phyloP scores from a whole-genome alignment of 2,329 filamentous ascomycete genomes.

The Aspergillus latus region DNA sequence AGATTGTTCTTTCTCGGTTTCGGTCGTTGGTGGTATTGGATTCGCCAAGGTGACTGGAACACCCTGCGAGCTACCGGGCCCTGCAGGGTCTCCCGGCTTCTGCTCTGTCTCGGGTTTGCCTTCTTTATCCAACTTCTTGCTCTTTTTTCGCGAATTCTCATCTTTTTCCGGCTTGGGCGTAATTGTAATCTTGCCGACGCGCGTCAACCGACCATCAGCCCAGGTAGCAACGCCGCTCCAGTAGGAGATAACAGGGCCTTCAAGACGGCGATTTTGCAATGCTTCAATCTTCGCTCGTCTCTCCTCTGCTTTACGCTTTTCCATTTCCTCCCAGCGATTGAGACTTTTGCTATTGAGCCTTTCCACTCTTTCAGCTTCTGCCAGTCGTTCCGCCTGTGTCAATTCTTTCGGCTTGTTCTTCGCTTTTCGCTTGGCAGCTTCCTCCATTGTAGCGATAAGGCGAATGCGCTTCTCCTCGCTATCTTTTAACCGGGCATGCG shows the following conservation, averaged over 20 bases:
- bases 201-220: conserved; percentile 71
- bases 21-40: conserved; percentile 11
- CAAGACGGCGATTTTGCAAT: conserved; percentile 78
- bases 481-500: conserved; percentile 49
- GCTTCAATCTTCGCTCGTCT: conserved; percentile 80
- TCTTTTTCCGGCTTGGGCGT: conserved; percentile 40
- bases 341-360: conserved; percentile 84
- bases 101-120: conserved; percentile 25
- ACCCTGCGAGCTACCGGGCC: conserved; percentile 10
- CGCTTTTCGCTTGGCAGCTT: conserved; percentile 63
- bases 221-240: conserved; percentile 91
- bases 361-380: conserved; percentile 79
- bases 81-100: conserved; percentile 18
- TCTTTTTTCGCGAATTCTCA: conserved; percentile 49
- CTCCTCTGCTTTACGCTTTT: conserved; percentile 83
- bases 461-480: conserved; percentile 50
- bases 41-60: conserved; percentile 7
- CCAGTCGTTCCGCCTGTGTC: conserved; percentile 82
- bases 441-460: conserved; percentile 58
- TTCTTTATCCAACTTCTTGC: conserved; percentile 33
- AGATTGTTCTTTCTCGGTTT: conserved; percentile 13
- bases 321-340: conserved; percentile 90
- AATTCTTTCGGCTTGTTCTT: conserved; percentile 75
- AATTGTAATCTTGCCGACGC: conserved; percentile 64
- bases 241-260: conserved; percentile 85